phyloP scores from a whole-genome alignment of 805 yeast genomes.

The Saccharomycopsis sp. region DNA sequence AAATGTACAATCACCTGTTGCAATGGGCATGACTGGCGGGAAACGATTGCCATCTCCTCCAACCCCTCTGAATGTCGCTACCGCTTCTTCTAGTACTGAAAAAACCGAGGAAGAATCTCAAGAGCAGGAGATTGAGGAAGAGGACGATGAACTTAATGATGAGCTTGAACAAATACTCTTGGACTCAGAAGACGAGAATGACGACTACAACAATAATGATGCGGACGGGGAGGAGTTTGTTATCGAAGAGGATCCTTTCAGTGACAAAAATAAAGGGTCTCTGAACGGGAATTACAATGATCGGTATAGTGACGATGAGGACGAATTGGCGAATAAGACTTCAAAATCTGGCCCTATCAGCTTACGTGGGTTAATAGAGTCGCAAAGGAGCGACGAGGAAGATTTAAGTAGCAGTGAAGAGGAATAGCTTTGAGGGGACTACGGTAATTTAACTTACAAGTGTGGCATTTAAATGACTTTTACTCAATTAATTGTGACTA shows the following conservation, averaged over 20 bases:
- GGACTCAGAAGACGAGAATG: slow-evolving; percentile 10
- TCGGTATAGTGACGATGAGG: background rate
- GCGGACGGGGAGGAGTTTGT: slow-evolving; percentile 5
- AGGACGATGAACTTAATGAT: slow-evolving; percentile 11
- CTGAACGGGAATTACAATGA: background rate
- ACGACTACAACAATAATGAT: slow-evolving; percentile 4
- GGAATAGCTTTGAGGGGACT: slow-evolving; percentile 4
- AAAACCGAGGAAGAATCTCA: background rate
- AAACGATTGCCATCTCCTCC: slow-evolving; percentile 1
- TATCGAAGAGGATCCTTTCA: slow-evolving; percentile 13
- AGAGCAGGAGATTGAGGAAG: background rate
- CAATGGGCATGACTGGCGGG: background rate
- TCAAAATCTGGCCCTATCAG: slow-evolving; percentile 4
- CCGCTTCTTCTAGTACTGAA: no score
- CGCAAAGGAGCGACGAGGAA: slow-evolving; percentile 5
- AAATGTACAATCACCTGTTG: background rate
- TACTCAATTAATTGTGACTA: no score
- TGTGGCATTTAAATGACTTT: no score
- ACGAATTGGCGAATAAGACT: background rate
- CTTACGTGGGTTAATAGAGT: slow-evolving; percentile 3
- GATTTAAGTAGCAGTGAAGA: slow-evolving; percentile 9
- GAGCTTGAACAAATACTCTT: slow-evolving; percentile 10
- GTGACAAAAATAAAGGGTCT: background rate
- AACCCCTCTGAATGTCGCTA: background rate
- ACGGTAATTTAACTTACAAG: no score